Percentiles rank a stretch among this genome's conserved stretches.
Evolutionary conservation across 805 yeast species (phyloP).

Genomic region (Saccharomycopsis fibuligera): DNA sequence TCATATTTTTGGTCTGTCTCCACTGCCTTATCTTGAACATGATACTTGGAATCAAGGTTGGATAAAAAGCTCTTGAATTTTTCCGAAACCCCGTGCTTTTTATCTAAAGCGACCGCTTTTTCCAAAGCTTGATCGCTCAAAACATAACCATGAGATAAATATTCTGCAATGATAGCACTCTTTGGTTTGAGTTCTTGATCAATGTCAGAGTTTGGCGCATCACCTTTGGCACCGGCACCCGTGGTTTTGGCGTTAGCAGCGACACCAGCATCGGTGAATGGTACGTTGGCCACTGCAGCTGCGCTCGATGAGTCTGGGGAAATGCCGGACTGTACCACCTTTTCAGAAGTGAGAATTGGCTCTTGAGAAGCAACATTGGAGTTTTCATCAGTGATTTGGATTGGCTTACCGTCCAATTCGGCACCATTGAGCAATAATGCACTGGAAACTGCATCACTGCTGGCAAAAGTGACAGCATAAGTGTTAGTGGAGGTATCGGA

Average conservation of each 20-base stretch:
- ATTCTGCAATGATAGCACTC: constrained; percentile 67
- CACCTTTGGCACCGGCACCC: constrained; percentile 17
- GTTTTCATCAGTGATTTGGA: constrained; percentile 31
- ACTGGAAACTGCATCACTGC: constrained; percentile 57
- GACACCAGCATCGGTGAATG: constrained; percentile 21
- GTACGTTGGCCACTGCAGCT: constrained; percentile 21
- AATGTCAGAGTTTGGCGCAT: constrained; percentile 37
- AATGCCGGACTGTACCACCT: constrained; percentile 9
- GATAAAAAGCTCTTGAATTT: constrained; percentile 51
- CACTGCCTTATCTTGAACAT: constrained; percentile 48
- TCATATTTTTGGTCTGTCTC: constrained; percentile 28
- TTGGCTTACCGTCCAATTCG: constrained; percentile 54
- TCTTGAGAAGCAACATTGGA: constrained; percentile 20
- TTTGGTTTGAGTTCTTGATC: constrained; percentile 76
- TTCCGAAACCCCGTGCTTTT: constrained; percentile 52
- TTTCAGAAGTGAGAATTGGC: constrained; percentile 4
- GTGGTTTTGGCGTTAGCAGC: constrained; percentile 21
- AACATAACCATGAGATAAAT: constrained; percentile 66
- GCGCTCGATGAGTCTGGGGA: constrained; percentile 20
- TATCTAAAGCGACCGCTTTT: constrained; percentile 57
- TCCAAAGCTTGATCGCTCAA: constrained; percentile 55
- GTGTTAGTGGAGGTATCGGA: constrained; percentile 30
- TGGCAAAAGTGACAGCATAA: constrained; percentile 46
- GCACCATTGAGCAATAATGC: constrained; percentile 70
- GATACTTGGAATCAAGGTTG: constrained; percentile 54